Base-by-base conservation (phyloP, 805 yeast genomes). In the Candida koratica region DNA sequence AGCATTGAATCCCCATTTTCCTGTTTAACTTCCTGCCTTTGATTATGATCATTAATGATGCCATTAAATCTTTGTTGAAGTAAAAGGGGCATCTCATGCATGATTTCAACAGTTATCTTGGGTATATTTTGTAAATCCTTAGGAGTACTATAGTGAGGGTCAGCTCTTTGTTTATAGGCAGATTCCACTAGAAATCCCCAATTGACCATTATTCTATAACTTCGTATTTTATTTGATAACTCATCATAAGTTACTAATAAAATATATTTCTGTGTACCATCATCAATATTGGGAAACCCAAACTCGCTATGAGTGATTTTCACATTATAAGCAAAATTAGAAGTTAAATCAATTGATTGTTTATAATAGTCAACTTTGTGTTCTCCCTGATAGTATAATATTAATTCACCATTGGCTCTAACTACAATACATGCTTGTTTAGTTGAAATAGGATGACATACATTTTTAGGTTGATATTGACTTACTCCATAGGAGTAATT, bases 371-470 rank as follows among this genome's bases (percentile, higher is more conserved):
- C 84, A 14, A 77, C 67, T 31, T 75, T 72, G 46, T 73, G 79
- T 41, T 73, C 79, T 13, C 79, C 77, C 52, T 81, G 90, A 50
- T 73, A 81, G 64, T 79, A 78, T 18, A 81, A 55, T 16, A 70
- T 61, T 26, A 80, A 56, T 37, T 67, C 64, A 1, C 93, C 95
- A 45, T 77, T 75, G 37, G 71, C 66, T 28, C 90, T 67, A 25
- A 84, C 61, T 1, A 77, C 78, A 16, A 84, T 58, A 47, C 87
- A 77, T 2, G 89, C 93, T 39, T 82, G 82, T 44, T 81, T 81
- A 3, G 81, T 68, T 11, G 71, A 55, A 16, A 77, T 58, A 3
- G 95, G 93, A 55, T 84, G 93, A 46, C 76, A 60, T 1, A 79
- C 72, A 5, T 86, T 84, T 37, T 64, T 61, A 0, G 85, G 68